Conservation (phyloP, 2,329 filamentous ascomycete genomes). For the Phaeosphaeriaceae sp. region DNA sequence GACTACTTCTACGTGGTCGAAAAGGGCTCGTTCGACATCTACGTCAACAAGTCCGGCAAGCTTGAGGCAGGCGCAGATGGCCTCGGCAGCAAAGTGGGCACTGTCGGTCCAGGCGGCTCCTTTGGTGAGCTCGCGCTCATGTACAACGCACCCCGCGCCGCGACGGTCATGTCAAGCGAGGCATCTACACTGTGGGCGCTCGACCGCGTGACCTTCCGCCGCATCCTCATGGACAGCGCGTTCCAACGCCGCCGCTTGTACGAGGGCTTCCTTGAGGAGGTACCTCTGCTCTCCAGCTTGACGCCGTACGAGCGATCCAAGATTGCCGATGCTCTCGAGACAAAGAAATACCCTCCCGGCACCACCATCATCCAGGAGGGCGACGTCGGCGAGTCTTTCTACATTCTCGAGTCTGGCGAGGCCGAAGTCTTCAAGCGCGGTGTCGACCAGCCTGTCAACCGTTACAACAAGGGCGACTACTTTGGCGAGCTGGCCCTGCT, state of each 20-base stretch:
- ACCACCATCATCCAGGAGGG: conserved; percentile 90
- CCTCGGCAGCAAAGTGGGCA: conserved; percentile 81
- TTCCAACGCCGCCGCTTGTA: conserved; percentile 97
- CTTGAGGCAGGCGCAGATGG: conserved; percentile 83
- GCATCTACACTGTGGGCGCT: conserved; percentile 89
- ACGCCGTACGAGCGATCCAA: conserved; percentile 95
- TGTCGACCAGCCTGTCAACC: conserved; percentile 73
- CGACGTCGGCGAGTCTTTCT: conserved; percentile 91
- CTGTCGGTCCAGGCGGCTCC: conserved; percentile 85
- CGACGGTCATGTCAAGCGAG: conserved; percentile 87
- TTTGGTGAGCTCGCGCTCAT: conserved; percentile 97
- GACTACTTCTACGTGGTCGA: conserved; percentile 99
- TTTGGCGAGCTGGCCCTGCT: conserved; percentile 95
- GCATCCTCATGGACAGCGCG: conserved; percentile 97
- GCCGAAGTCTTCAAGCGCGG: conserved; percentile 88
- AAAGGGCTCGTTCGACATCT: conserved; percentile 86
- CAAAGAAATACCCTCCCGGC: conserved; percentile 81
- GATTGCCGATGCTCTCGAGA: conserved; percentile 95
- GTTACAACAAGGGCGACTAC: conserved; percentile 91
- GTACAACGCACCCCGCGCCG: conserved; percentile 97
- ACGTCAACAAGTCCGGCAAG: conserved; percentile 80
- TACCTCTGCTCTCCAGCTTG: conserved; percentile 81
- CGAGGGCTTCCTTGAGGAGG: conserved; percentile 94
- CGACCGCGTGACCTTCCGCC: conserved; percentile 94
- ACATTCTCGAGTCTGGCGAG: conserved; percentile 85